Evolutionary conservation across 2,329 filamentous ascomycete genomes (phyloP), one percentile per base, ranked within the genome.

Genomic region (Ophiostoma sp.): DNA sequence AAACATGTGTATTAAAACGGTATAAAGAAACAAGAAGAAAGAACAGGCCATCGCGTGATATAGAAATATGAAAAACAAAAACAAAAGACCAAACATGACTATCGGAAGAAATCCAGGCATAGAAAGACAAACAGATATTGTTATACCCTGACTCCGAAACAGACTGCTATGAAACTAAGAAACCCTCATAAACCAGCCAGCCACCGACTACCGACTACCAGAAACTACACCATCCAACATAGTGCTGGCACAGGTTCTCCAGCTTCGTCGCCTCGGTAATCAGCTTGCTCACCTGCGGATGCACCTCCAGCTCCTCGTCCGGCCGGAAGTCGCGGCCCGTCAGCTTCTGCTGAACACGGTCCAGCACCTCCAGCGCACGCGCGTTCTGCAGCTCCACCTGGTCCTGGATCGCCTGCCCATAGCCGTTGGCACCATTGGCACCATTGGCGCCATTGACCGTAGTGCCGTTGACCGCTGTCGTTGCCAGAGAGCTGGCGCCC

Each of bases 141-240:
- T 20, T 48, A 13, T 15, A 48, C 44, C 44, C 44, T 20, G 44
- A 48, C 44, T 48, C 44, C 44, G 17, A n/a, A 39, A 48, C 44
- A 48, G 44, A 48, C 44, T 13, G 36, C 36, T 41, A 41, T 13
- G 39, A 41, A n/a, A 44, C 27, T 31, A 31, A 20, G 44, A 48
- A 48, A 7, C 44, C 44, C 44, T 57, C 52, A 57, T 57, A 57
- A 57, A n/a, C 52, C n/a, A 3, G 2, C 52, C 8, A 23, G 8
- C n/a, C 52, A 3, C 7, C 17, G 2, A 8, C 23, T 4, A 11
- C 48, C 35, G 17, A 27, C 48, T 67, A 98, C 94, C 94, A 98
- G 85, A 97, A 98, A 80, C 92, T 96, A 81, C 94, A 98, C 94
- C 94, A 98, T 73, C 95, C 95, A 76, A 98, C 97, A 79, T 97